Base-by-base conservation (phyloP, 2,329 filamentous ascomycete species). In the Colletotrichum truncatum region DNA sequence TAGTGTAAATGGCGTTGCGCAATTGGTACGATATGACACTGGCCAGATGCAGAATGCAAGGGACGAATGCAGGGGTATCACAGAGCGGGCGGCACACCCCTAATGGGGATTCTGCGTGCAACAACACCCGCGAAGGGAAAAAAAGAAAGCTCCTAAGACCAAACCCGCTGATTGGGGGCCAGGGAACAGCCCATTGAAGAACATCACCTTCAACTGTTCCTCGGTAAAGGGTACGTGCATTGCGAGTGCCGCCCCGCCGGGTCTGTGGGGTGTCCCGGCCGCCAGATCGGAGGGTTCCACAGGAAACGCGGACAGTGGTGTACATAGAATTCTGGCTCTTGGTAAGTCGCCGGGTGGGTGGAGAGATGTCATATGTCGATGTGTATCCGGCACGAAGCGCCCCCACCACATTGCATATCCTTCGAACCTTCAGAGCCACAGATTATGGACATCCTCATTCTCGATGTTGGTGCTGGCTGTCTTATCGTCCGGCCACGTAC, bases 21-120 rank as follows among this genome's bases (percentile, higher is more conserved):
- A n/a, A n/a, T n/a, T n/a, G n/a, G n/a, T n/a, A n/a, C n/a, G n/a
- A n/a, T n/a, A n/a, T n/a, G n/a, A n/a, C n/a, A n/a, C n/a, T 21
- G 25, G 52, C 8, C 26, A 32, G 26, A 12, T 41, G 56, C 46
- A 60, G 45, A 58, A 60, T 60, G 56, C 56, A 60, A 53, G 56
- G 56, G 56, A 53, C 56, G 6, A 25, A 59, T 43, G 46, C 56
- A 59, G 34, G 45, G 56, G 36, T 41, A 18, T 26, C 18, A 43
- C 25, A 38, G 34, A 28, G 34, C n/a, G n/a, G 36, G 8, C 51
- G 23, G 25, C 46, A 26, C 26, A 34, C 28, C 46, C 46, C 28
- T 30, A 43, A 16, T 0, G 39, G 23, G 8, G 16, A 11, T 43
- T 25, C 11, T 45, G n/a, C 9, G 32, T 36, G 9, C n/a, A 14